phyloP scores from a whole-genome alignment of 169 alveolate species.

The Fabrea salina region DNA sequence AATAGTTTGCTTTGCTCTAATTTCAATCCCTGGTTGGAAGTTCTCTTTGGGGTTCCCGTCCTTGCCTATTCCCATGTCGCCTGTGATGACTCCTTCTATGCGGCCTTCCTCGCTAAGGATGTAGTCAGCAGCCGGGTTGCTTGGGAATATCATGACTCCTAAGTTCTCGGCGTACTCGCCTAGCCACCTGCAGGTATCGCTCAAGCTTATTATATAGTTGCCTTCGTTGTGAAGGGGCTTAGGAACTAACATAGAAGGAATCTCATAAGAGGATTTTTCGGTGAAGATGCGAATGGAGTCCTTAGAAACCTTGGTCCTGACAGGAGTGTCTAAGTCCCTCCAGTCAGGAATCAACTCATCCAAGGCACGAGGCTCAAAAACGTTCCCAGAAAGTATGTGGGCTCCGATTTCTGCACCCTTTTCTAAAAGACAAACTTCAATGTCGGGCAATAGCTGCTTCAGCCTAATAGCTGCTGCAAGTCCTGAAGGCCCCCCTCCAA shows the following conservation, averaged over 20 bases:
- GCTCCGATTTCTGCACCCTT: slow-evolving; percentile 82
- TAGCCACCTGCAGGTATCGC: slow-evolving; percentile 82
- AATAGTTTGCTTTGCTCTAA: slow-evolving; percentile 63
- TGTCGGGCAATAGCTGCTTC: slow-evolving; percentile 59
- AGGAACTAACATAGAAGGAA: slow-evolving; percentile 71
- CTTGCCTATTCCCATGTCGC: slow-evolving; percentile 80
- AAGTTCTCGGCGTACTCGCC: slow-evolving; percentile 80
- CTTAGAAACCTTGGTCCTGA: slow-evolving; percentile 46
- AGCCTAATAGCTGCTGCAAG: slow-evolving; percentile 78
- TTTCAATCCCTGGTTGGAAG: slow-evolving; percentile 74
- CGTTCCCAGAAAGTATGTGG: slow-evolving; percentile 85
- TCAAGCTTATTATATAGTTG: slow-evolving; percentile 79
- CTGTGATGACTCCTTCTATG: slow-evolving; percentile 72
- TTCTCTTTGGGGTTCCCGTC: slow-evolving; percentile 67
- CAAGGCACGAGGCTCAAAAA: slow-evolving; percentile 79
- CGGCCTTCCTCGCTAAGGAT: slow-evolving; percentile 57
- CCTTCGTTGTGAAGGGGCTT: slow-evolving; percentile 63
- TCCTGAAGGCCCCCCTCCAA: slow-evolving; percentile 90
- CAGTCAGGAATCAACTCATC: slow-evolving; percentile 77
- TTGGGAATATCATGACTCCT: slow-evolving; percentile 86
- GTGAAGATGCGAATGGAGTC: slow-evolving; percentile 47
- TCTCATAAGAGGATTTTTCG: slow-evolving; percentile 34
- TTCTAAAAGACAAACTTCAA: slow-evolving; percentile 75
- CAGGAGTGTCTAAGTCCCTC: slow-evolving; percentile 61
- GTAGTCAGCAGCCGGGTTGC: slow-evolving; percentile 70